Evolutionary conservation across 805 yeast genomes (phyloP).

Genomic region (Candida takata): DNA sequence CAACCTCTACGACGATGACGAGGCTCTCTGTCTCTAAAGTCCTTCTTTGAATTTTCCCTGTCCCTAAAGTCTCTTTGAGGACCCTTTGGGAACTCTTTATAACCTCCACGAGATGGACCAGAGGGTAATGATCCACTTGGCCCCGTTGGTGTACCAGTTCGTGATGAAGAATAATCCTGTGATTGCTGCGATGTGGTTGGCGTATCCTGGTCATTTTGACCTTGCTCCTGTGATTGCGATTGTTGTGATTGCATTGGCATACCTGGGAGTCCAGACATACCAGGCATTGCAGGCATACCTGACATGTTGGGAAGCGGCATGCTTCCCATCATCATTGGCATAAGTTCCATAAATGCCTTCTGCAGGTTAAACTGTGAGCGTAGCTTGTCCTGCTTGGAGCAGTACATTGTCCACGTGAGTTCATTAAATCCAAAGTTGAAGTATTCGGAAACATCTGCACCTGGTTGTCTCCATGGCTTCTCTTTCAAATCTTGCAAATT

Average conservation of each 20-base stretch:
- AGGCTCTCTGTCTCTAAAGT: constrained; percentile 21
- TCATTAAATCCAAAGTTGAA: constrained; percentile 97
- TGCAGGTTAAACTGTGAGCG: constrained; percentile 79
- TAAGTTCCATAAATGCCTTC: constrained; percentile 61
- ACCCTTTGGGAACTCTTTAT: constrained; percentile 10
- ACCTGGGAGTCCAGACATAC: constrained; percentile 24
- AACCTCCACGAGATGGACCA: background rate
- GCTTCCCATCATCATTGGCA: constrained; percentile 32
- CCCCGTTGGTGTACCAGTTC: constrained; percentile 6
- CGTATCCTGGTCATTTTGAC: background rate
- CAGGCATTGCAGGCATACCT: constrained; percentile 22
- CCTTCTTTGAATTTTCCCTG: constrained; percentile 9
- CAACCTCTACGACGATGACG: constrained; percentile 3
- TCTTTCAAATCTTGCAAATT: constrained; percentile 77
- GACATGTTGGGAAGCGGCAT: constrained; percentile 26
- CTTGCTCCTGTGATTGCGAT: background rate
- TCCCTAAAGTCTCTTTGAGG: constrained; percentile 18
- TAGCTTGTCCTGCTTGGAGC: constrained; percentile 76
- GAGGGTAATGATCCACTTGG: constrained; percentile 4
- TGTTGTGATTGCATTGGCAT: constrained; percentile 3
- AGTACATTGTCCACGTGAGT: constrained; percentile 90
- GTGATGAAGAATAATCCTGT: background rate
- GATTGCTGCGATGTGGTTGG: background rate
- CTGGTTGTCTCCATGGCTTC: constrained; percentile 98
- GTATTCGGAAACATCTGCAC: constrained; percentile 90